These are phyloP conservation scores for Coniosporium apollinis DNA, from an alignment of 495 filamentous ascomycete species.

Conservation along the genomic window DNA sequence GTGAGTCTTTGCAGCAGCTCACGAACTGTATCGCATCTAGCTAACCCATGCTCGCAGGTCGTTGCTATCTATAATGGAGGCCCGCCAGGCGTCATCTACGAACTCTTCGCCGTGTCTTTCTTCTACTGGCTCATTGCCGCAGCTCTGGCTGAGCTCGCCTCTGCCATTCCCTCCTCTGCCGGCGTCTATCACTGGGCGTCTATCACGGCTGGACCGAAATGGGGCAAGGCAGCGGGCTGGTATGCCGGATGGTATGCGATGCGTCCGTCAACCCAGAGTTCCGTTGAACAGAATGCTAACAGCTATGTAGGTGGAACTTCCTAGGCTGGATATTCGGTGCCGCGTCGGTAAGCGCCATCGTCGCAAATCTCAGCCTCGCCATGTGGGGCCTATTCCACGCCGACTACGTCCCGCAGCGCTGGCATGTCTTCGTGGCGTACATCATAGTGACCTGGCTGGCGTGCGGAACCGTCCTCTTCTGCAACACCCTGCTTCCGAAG, in stretches of 20 bases:
- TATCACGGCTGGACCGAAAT: conserved; percentile 49
- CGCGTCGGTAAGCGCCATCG: conserved; percentile 50
- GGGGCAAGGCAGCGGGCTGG: conserved; percentile 54
- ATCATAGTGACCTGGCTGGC: conserved; percentile 50
- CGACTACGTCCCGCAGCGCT: conserved; percentile 40
- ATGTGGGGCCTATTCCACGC: conserved; percentile 61
- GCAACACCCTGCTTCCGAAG: conserved; percentile 47
- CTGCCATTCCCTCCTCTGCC: conserved; percentile 61
- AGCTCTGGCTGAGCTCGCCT: conserved; percentile 51
- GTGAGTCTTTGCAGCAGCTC: conserved; percentile 9
- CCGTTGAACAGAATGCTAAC: no score
- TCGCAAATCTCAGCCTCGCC: conserved; percentile 47
- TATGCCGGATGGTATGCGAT: conserved; percentile 51
- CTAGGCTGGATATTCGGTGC: conserved; percentile 59
- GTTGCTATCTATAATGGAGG: neutral
- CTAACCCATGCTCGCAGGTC: neutral
- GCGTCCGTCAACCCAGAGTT: no score
- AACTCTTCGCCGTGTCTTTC: conserved; percentile 18
- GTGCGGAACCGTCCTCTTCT: conserved; percentile 48
- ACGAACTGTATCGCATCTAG: neutral
- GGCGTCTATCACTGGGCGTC: conserved; percentile 81
- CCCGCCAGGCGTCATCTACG: conserved; percentile 1
- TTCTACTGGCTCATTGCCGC: conserved; percentile 33
- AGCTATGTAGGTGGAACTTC: conserved; percentile 44
- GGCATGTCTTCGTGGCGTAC: conserved; percentile 64